phyloP scores from a whole-genome alignment of 495 filamentous ascomycete genomes.

The Amphirosellinia nigrospora region DNA sequence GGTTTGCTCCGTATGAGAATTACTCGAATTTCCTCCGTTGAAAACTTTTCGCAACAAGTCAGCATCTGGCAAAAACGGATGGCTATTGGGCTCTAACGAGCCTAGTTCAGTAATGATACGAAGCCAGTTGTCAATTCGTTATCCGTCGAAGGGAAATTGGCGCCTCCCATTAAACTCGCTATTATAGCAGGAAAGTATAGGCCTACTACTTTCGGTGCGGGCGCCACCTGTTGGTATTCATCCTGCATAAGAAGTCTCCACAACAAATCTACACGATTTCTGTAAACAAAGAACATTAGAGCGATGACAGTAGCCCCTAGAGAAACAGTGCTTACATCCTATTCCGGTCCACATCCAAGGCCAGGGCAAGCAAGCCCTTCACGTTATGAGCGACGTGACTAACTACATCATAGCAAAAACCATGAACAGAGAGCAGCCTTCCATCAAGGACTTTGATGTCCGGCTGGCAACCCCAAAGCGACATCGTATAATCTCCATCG shows the following conservation, averaged over 20 bases:
- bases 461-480: neutral
- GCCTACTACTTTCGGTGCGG: neutral
- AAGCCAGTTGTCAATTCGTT: neutral
- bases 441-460: neutral
- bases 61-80: neutral
- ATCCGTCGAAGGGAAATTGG: neutral
- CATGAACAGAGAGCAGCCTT: neutral
- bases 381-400: neutral
- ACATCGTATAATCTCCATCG: neutral
- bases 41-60: neutral
- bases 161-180: neutral
- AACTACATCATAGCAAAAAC: neutral
- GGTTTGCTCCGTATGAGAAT: neutral
- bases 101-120: neutral
- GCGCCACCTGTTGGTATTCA: too few relatives aligned
- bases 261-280: neutral
- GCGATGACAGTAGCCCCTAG: neutral
- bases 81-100: neutral
- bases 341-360: neutral
- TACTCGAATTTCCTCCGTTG: neutral
- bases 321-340: neutral
- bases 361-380: neutral
- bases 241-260: neutral
- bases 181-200: slow-evolving; percentile 1
- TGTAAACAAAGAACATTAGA: slow-evolving; percentile 1